phyloP scores from a whole-genome alignment of 768 basidiomycete species.

The Phylloporus arenicola region DNA sequence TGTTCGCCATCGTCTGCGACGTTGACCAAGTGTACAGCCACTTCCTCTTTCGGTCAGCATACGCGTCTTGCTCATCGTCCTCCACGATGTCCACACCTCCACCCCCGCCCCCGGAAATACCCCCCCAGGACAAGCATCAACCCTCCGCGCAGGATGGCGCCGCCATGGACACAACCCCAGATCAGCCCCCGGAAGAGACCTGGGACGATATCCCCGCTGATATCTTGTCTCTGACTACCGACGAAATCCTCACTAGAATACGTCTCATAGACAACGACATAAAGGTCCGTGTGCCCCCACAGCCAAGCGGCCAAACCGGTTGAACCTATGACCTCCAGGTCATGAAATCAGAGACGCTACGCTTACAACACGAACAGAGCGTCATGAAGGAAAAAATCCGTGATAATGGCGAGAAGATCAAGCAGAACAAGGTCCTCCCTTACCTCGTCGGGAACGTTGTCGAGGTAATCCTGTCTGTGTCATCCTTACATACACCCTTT shows the following conservation, averaged over 20 bases:
- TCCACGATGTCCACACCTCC: slow-evolving; percentile 52
- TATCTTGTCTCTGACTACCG: slow-evolving; percentile 68
- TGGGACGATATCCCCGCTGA: slow-evolving; percentile 93
- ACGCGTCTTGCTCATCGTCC: slow-evolving; percentile 22
- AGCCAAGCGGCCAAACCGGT: neutral
- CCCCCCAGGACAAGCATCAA: slow-evolving; percentile 43
- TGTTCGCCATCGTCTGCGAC: slow-evolving; percentile 32
- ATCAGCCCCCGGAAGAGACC: slow-evolving; percentile 66
- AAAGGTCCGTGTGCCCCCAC: slow-evolving; percentile 49
- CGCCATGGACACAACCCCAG: slow-evolving; percentile 72
- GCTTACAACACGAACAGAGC: slow-evolving; percentile 89
- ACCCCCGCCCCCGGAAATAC: slow-evolving; percentile 36
- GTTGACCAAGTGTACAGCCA: slow-evolving; percentile 1
- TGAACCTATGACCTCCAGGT: slow-evolving; percentile 49
- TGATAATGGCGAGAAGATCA: slow-evolving; percentile 97
- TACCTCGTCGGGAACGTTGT: slow-evolving; percentile 98
- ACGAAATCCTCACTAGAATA: slow-evolving; percentile 85
- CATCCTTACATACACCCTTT: neutral
- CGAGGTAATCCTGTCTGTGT: slow-evolving; percentile 50
- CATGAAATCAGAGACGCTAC: slow-evolving; percentile 90
- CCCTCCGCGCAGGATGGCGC: slow-evolving; percentile 32
- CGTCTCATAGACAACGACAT: slow-evolving; percentile 96
- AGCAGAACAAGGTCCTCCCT: slow-evolving; percentile 98
- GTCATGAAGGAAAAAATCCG: slow-evolving; percentile 99
- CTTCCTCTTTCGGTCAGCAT: slow-evolving; percentile 25